phyloP scores from a whole-genome alignment of 352 stramenopile genomes.

The Aphanomyces cochlioides region DNA sequence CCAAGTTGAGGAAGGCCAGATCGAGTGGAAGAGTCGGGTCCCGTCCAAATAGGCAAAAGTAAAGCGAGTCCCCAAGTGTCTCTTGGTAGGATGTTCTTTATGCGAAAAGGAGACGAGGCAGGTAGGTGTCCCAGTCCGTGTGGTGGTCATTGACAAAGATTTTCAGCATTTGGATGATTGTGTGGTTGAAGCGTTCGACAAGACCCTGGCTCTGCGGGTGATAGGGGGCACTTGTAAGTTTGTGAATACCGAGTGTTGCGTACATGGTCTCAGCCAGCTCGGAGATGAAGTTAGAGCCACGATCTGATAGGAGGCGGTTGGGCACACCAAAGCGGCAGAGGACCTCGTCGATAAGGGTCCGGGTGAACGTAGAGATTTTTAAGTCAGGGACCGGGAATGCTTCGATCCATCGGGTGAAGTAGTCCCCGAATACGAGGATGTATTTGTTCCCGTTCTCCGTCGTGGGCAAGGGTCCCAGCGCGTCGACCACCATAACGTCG shows the following conservation, averaged over 20 bases:
- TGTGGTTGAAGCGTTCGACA: constrained; percentile 9
- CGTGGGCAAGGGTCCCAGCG: neutral
- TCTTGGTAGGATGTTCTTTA: neutral
- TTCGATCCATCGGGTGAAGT: constrained; percentile 9
- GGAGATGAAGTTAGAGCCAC: neutral
- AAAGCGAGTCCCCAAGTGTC: neutral
- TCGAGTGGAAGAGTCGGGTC: constrained; percentile 5
- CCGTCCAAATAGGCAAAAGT: constrained; percentile 7
- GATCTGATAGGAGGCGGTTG: neutral
- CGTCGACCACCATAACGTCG: neutral
- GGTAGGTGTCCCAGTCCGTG: constrained; percentile 12
- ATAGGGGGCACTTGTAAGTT: neutral
- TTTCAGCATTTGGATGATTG: constrained; percentile 10
- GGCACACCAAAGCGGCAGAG: neutral
- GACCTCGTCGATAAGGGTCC: constrained; percentile 4
- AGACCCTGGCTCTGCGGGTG: constrained; percentile 6
- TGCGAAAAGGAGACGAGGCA: neutral
- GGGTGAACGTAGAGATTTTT: neutral
- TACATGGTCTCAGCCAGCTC: constrained; percentile 6
- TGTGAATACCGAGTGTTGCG: constrained; percentile 7
- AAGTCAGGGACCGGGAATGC: neutral
- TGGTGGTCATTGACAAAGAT: constrained; percentile 8
- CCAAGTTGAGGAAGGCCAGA: neutral
- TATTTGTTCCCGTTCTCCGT: constrained; percentile 3
- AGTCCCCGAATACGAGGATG: constrained; percentile 7